Conservation (phyloP, 176 grass and related monocot species). For the Bromus sterilis region DNA sequence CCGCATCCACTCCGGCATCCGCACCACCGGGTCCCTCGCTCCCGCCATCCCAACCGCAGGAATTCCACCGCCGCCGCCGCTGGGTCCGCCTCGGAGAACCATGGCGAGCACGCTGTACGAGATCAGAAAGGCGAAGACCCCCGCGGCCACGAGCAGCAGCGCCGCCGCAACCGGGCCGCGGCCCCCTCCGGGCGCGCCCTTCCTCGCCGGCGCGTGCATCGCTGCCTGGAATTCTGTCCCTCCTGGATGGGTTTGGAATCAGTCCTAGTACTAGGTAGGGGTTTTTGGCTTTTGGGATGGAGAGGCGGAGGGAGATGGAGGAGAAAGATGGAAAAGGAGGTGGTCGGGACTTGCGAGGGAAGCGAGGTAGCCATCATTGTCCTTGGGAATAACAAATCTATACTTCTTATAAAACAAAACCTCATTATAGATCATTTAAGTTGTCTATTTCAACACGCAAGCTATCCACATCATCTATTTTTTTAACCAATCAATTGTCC, state of each 20-base stretch:
- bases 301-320: background rate
- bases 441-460: too few species aligned
- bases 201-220: constrained; percentile 39
- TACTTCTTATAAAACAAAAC: too few species aligned
- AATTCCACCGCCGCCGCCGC: background rate
- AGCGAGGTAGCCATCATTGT: background rate
- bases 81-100: constrained; percentile 14
- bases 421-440: too few species aligned
- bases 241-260: background rate
- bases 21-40: constrained; percentile 33
- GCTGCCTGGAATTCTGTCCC: background rate
- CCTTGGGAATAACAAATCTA: background rate
- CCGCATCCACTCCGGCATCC: constrained; percentile 40
- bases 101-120: constrained; percentile 47
- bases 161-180: background rate
- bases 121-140: constrained; percentile 55
- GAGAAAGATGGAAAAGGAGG: background rate
- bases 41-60: background rate
- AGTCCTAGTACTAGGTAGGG: background rate
- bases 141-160: constrained; percentile 29
- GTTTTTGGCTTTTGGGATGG: constrained; percentile 6
- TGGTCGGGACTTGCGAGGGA: constrained; percentile 10
- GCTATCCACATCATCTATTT: too few species aligned
- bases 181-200: constrained; percentile 1
- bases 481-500: too few species aligned